Conservation (phyloP, 306 rosid species). For the Lagenaria siceraria region DNA sequence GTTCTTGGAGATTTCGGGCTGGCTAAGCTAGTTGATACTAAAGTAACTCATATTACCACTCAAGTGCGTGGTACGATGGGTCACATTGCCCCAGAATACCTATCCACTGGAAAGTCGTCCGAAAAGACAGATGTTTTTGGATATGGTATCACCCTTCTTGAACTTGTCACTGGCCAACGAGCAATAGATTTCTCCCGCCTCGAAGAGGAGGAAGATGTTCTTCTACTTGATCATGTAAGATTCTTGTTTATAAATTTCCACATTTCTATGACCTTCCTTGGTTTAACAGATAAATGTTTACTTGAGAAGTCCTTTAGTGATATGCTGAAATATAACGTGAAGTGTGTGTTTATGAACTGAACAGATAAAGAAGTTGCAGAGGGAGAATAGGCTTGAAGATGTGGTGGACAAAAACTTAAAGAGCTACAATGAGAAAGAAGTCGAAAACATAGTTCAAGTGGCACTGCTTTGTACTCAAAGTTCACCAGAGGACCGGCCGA, state of each 20-base stretch:
- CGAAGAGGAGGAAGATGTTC: slow-evolving; percentile 89
- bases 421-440: slow-evolving; percentile 45
- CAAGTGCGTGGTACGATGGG: slow-evolving; percentile 97
- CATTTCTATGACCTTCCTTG: background rate
- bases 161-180: slow-evolving; percentile 81
- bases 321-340: background rate
- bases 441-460: slow-evolving; percentile 51
- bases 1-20: slow-evolving; percentile 92
- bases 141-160: slow-evolving; percentile 89
- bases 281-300: background rate
- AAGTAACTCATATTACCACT: slow-evolving; percentile 82
- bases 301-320: background rate
- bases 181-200: slow-evolving; percentile 78
- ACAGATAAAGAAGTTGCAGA: slow-evolving; percentile 63
- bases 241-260: background rate
- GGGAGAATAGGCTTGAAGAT: slow-evolving; percentile 66
- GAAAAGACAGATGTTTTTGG: slow-evolving; percentile 93
- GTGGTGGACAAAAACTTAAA: slow-evolving; percentile 62
- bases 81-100: slow-evolving; percentile 90
- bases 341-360: background rate
- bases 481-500: slow-evolving; percentile 62
- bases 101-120: slow-evolving; percentile 84
- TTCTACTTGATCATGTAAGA: slow-evolving; percentile 82
- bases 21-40: slow-evolving; percentile 64
- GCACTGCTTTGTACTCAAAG: slow-evolving; percentile 76